Conservation (phyloP, 176 grass and related monocot species). For the Triticum dicoccoides region DNA sequence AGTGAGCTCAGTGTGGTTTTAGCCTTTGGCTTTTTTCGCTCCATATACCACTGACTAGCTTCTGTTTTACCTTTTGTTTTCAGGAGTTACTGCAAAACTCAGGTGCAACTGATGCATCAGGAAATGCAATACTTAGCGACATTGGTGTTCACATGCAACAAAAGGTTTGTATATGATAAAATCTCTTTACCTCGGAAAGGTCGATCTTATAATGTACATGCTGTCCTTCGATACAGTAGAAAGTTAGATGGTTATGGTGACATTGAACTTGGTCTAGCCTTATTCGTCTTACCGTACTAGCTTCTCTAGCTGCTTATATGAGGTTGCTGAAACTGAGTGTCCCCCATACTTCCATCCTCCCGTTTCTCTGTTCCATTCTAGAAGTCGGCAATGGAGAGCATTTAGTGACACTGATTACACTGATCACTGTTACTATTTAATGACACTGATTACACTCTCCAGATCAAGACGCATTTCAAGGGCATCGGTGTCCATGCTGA, state of each 20-base stretch:
- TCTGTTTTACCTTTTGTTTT: slow-evolving; percentile 16
- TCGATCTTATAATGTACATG: not conserved
- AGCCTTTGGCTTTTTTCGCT: not conserved
- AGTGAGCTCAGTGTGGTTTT: slow-evolving; percentile 30
- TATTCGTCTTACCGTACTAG: not conserved
- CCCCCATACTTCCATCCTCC: not conserved
- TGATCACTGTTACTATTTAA: not conserved
- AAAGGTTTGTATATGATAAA: slow-evolving; percentile 32
- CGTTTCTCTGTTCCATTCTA: not conserved
- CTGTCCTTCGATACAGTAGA: not conserved
- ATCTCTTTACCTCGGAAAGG: not conserved
- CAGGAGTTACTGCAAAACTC: slow-evolving; percentile 68
- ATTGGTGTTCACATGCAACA: slow-evolving; percentile 75
- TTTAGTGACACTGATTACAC: not conserved
- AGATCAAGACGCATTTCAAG: slow-evolving; percentile 85
- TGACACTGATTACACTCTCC: not conserved
- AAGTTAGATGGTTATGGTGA: not conserved
- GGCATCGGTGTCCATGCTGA: slow-evolving; percentile 56
- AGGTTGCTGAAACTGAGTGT: not conserved
- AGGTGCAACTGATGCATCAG: slow-evolving; percentile 67
- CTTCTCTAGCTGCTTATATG: slow-evolving; percentile 18
- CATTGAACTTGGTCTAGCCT: not conserved
- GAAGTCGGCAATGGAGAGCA: not conserved
- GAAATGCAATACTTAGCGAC: slow-evolving; percentile 64
- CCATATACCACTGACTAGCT: not conserved